Percentiles rank a stretch among this genome's conserved stretches.
Evolutionary conservation across 257 asterid genomes (phyloP).

Genomic region (Scutellaria barbata): DNA sequence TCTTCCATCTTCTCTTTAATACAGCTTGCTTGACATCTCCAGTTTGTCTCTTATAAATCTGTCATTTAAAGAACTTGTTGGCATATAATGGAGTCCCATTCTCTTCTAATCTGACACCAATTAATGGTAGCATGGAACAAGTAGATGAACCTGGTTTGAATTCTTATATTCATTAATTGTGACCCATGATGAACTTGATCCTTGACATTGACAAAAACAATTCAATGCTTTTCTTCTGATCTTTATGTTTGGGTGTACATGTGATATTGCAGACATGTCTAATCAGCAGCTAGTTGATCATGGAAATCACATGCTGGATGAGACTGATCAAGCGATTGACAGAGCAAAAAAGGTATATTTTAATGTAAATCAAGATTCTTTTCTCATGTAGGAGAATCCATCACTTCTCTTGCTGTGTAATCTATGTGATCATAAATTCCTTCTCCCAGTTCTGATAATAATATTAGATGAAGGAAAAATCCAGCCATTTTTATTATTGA

Average conservation of each 20-base stretch:
- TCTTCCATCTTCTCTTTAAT: background rate
- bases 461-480: constrained; percentile 14
- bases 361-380: constrained; percentile 21
- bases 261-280: constrained; percentile 73
- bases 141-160: constrained; percentile 6
- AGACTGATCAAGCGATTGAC: constrained; percentile 92
- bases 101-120: constrained; percentile 1
- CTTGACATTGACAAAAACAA: constrained; percentile 7
- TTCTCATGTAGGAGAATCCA: constrained; percentile 24
- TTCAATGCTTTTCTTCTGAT: constrained; percentile 23
- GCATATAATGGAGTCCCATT: constrained; percentile 20
- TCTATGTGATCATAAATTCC: constrained; percentile 20
- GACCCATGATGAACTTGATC: background rate
- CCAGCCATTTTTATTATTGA: constrained; percentile 13
- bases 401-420: constrained; percentile 24
- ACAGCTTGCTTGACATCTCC: constrained; percentile 10
- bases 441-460: constrained; percentile 11
- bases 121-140: constrained; percentile 1
- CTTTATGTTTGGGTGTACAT: constrained; percentile 35
- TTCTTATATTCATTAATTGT: constrained; percentile 2
- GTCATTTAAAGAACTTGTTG: background rate
- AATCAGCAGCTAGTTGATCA: constrained; percentile 88
- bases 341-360: constrained; percentile 76
- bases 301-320: constrained; percentile 90
- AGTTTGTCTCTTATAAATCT: constrained; percentile 20